Conservation (phyloP, 2,329 filamentous ascomycete species). For the Aspergillus fischeri region DNA sequence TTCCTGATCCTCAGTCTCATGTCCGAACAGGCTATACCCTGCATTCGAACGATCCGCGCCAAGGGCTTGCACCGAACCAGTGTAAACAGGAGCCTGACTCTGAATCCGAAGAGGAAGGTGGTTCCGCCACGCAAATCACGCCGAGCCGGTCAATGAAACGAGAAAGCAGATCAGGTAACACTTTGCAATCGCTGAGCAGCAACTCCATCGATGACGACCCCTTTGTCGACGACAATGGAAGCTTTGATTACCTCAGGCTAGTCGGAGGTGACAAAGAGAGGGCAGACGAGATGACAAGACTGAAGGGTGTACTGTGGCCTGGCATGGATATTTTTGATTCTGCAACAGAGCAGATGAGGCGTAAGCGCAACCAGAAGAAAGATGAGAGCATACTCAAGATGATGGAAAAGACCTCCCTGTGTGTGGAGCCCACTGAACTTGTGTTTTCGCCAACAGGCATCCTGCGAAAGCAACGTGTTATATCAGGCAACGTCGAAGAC, state of each 20-base stretch:
- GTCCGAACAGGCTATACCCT: constrained; percentile 1
- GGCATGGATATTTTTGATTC: constrained; percentile 52
- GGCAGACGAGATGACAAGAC: constrained; percentile 36
- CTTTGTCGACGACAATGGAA: constrained; percentile 16
- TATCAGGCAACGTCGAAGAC: constrained; percentile 48
- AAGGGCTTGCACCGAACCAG: not conserved
- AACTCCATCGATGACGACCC: constrained; percentile 14
- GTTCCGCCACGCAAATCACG: constrained; percentile 7
- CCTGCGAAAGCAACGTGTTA: constrained; percentile 42
- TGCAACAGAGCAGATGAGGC: constrained; percentile 46
- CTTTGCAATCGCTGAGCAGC: not conserved
- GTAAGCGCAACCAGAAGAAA: constrained; percentile 50
- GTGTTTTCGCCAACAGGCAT: constrained; percentile 44
- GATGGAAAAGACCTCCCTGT: constrained; percentile 44
- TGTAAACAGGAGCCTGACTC: constrained; percentile 17
- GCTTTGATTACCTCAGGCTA: constrained; percentile 15
- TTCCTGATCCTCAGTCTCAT: not conserved
- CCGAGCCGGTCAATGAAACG: constrained; percentile 9
- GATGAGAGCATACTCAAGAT: constrained; percentile 42
- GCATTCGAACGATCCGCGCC: not conserved
- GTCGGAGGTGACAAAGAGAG: constrained; percentile 26
- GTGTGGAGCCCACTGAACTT: constrained; percentile 45
- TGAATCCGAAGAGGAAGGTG: constrained; percentile 13
- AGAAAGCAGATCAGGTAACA: not conserved
- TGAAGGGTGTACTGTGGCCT: constrained; percentile 48